Base-by-base conservation (phyloP, 2,329 filamentous ascomycete genomes). In the Verticillium nubilum region DNA sequence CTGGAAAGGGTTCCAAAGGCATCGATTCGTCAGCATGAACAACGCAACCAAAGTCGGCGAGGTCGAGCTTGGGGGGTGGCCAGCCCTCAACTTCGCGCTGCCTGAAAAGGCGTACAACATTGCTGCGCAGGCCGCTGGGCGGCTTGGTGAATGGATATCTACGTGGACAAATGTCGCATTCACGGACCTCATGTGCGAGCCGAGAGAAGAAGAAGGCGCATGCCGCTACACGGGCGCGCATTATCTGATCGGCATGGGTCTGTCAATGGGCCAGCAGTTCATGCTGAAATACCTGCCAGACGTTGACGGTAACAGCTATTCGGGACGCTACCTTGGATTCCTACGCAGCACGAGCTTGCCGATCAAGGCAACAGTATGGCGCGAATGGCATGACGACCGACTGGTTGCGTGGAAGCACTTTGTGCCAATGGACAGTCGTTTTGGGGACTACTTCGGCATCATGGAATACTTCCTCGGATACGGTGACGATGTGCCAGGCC, bases 371-470 rank as follows among this genome's bases (percentile, higher is more conserved):
- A 92, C 90, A 0, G 77, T 94, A 25, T 95, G 87, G 74, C 81
- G 84, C 23, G 91, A 95, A 70, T 95, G 90, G 91, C 90, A 93
- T 68, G 90, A 93, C 69, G 83, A 81, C 52, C 80, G 90, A 2
- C 77, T 94, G 1, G 77, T 91, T 2, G 81, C 89, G 0, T 95
- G 91, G 90, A 85, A 86, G 67, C 91, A 95, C 72, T 94, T 91
- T 66, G 86, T 92, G 2, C 91, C 91, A 17, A 86, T 94, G 82
- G 88, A 92, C 69, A 89, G 84, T 67, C 83, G 86, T 1, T 92
- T 87, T 67, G 76, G 83, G 35, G 91, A 93, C 65, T 81, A 89
- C 66, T 92, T 86, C 62, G 86, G 84, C 52, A 86, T 91, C 59
- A 80, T 92, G 79, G 85, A 89, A 60, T 93, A 91, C 68, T 92